phyloP scores from a whole-genome alignment of 2,329 filamentous ascomycete genomes.

The Pseudogymnoascus sp. region DNA sequence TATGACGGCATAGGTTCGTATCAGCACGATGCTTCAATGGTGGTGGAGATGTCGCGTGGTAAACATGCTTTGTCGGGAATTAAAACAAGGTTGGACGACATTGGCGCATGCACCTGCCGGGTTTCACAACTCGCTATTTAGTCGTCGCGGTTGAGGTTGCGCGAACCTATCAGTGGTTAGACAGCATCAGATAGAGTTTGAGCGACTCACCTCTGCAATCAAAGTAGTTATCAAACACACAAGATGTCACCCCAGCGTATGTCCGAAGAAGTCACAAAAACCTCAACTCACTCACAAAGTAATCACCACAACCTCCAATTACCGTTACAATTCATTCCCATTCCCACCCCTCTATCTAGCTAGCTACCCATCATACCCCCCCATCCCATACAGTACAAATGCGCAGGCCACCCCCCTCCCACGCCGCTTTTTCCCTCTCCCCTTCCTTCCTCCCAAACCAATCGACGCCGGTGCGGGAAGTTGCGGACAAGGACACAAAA shows the following conservation, averaged over 20 bases:
- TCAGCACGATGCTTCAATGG: too few relatives aligned
- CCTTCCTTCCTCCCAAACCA: background rate
- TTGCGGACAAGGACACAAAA: background rate
- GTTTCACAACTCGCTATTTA: background rate
- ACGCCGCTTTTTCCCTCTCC: background rate
- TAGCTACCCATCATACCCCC: background rate
- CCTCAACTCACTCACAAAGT: conserved; percentile 11
- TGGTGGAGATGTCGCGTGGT: too few relatives aligned
- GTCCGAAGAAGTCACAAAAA: background rate
- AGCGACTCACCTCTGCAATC: background rate
- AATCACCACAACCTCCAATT: background rate
- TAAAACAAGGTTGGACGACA: background rate
- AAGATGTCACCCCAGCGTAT: background rate
- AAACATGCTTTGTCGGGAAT: background rate
- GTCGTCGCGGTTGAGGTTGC: background rate
- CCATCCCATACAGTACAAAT: background rate
- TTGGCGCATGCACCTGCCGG: background rate
- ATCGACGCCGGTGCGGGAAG: background rate
- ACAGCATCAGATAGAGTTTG: background rate
- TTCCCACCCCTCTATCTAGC: background rate
- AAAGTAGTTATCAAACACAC: background rate
- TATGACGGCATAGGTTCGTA: background rate
- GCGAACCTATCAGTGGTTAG: background rate
- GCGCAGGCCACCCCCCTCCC: background rate
- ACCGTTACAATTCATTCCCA: conserved; percentile 1